A percentile compares a stretch with the other conserved stretches of the same genome.
Conservation (phyloP, 768 basidiomycete genomes). For the Naganishia randhawae region DNA sequence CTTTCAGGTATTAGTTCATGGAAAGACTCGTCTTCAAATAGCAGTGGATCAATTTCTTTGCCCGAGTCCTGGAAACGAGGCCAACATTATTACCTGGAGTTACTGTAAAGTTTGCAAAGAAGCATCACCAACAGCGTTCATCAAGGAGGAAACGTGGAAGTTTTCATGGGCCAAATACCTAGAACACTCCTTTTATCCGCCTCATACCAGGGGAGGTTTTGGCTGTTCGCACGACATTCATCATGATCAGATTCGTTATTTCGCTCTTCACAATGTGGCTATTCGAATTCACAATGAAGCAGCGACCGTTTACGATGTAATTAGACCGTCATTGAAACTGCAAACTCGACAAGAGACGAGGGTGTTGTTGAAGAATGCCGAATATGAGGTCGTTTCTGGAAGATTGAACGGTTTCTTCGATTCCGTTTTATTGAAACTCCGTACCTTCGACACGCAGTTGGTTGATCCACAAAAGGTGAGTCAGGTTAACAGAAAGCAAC, state of each 20-base stretch:
- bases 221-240: constrained; percentile 93
- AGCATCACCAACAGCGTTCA: constrained; percentile 78
- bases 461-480: constrained; percentile 45
- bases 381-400: constrained; percentile 71
- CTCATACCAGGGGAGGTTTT: constrained; percentile 74
- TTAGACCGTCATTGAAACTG: constrained; percentile 82
- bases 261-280: constrained; percentile 60
- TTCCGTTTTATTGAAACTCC: constrained; percentile 52
- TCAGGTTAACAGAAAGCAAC: not conserved
- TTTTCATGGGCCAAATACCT: constrained; percentile 96
- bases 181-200: constrained; percentile 91
- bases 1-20: constrained; percentile 86
- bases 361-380: constrained; percentile 83
- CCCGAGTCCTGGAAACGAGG: constrained; percentile 51
- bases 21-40: constrained; percentile 73
- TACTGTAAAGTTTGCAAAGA: constrained; percentile 67
- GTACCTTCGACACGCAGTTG: constrained; percentile 45
- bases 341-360: constrained; percentile 81
- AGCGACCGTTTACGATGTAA: constrained; percentile 75
- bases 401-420: constrained; percentile 60
- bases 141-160: constrained; percentile 84
- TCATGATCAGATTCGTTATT: constrained; percentile 85
- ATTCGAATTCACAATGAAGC: constrained; percentile 78
- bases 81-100: constrained; percentile 86
- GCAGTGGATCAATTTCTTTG: constrained; percentile 70